Percentiles rank a stretch among this genome's conserved stretches.
Conservation (phyloP, 371 early-diverging fungal genomes). For the Mucor plumbeus region DNA sequence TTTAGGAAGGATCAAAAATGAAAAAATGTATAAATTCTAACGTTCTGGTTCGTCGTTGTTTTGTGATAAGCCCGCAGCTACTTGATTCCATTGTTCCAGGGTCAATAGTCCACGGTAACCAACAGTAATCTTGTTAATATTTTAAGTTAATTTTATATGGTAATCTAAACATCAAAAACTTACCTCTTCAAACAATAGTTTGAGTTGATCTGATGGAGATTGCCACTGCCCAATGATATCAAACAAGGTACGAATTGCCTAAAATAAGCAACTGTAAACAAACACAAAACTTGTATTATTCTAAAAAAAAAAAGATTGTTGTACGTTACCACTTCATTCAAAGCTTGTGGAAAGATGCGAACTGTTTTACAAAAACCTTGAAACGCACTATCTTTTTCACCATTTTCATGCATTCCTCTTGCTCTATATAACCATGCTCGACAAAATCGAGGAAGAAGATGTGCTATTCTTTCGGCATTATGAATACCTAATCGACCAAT, state of each 20-base stretch:
- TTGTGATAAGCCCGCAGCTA: conserved; percentile 7
- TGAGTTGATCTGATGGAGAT: conserved; percentile 62
- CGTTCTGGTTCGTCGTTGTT: not conserved
- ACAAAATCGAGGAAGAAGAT: conserved; percentile 70
- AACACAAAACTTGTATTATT: too few species aligned
- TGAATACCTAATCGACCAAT: conserved; percentile 89
- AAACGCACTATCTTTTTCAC: conserved; percentile 93
- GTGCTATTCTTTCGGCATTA: conserved; percentile 73
- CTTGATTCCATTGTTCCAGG: conserved; percentile 16
- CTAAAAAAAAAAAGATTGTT: not conserved
- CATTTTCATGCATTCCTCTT: conserved; percentile 74
- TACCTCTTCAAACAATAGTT: conserved; percentile 68
- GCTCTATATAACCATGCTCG: conserved; percentile 74
- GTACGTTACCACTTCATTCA: conserved; percentile 50
- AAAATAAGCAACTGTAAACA: not conserved
- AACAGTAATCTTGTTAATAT: not conserved
- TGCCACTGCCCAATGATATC: conserved; percentile 75
- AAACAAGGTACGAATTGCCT: conserved; percentile 71
- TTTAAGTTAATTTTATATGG: too few species aligned
- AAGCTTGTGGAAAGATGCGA: conserved; percentile 78
- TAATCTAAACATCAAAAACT: not conserved
- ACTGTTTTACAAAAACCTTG: conserved; percentile 87
- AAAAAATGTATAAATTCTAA: not conserved
- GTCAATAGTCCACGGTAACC: conserved; percentile 15
- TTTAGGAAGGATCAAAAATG: not conserved